These are phyloP conservation scores for Epichloe amarillans DNA, from an alignment of 2,329 filamentous ascomycete species.

Conservation along the genomic window DNA sequence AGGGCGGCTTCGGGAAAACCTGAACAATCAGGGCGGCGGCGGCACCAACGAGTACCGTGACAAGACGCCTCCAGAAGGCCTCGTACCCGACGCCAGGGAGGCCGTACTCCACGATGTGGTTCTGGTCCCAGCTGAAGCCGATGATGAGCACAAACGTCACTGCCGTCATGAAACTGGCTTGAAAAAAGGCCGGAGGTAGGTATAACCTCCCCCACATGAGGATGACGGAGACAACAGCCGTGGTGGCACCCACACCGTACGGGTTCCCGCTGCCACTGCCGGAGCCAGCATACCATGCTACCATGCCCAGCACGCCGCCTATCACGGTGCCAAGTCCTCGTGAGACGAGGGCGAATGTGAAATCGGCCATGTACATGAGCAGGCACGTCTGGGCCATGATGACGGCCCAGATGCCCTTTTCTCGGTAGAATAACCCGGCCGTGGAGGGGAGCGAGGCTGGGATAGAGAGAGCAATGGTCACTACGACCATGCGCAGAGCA, in stretches of 20 bases:
- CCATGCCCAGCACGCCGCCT: slow-evolving; percentile 32
- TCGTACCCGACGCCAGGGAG: slow-evolving; percentile 32
- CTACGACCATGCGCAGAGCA: slow-evolving; percentile 32
- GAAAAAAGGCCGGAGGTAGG: slow-evolving; percentile 15
- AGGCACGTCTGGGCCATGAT: slow-evolving; percentile 37
- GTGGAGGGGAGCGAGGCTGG: slow-evolving; percentile 27
- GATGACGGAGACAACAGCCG: slow-evolving; percentile 23
- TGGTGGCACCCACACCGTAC: slow-evolving; percentile 33
- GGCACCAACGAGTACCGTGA: slow-evolving; percentile 32
- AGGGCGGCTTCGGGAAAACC: slow-evolving; percentile 32
- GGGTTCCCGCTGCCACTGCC: slow-evolving; percentile 33
- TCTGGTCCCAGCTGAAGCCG: slow-evolving; percentile 33
- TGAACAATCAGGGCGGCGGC: slow-evolving; percentile 30
- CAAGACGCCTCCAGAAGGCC: slow-evolving; percentile 33
- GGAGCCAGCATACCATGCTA: slow-evolving; percentile 38
- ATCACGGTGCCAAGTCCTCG: slow-evolving; percentile 29
- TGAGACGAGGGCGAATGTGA: slow-evolving; percentile 30
- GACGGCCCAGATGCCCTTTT: slow-evolving; percentile 38
- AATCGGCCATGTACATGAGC: slow-evolving; percentile 36
- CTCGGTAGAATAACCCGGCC: slow-evolving; percentile 36
- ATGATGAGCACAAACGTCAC: slow-evolving; percentile 30
- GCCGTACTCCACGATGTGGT: slow-evolving; percentile 29
- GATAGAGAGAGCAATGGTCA: slow-evolving; percentile 30
- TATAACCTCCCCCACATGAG: slow-evolving; percentile 24
- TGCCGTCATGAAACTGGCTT: slow-evolving; percentile 19